Conservation (phyloP, 495 filamentous ascomycete genomes). For the Hypoxylon trugodes region DNA sequence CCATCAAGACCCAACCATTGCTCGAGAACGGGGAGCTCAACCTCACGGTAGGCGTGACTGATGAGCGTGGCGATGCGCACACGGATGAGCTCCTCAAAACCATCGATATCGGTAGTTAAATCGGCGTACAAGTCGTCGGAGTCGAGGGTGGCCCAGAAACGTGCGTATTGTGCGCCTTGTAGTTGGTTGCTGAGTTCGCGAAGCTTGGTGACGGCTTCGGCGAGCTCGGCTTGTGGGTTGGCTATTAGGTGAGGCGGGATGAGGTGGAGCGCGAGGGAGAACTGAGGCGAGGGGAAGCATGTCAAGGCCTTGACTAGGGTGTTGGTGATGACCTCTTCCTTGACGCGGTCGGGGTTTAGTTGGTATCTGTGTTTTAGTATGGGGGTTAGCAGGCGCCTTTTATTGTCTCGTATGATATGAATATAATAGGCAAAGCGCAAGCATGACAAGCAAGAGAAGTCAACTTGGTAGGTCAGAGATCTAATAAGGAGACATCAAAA, state of each 20-base stretch:
- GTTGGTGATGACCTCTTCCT: slow-evolving; percentile 96
- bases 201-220: slow-evolving; percentile 91
- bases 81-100: slow-evolving; percentile 96
- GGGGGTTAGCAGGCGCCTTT: slow-evolving; percentile 18
- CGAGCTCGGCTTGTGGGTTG: slow-evolving; percentile 64
- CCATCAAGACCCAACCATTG: slow-evolving; percentile 85
- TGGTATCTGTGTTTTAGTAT: slow-evolving; percentile 77
- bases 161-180: slow-evolving; percentile 81
- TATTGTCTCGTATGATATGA: neutral
- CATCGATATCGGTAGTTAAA: slow-evolving; percentile 88
- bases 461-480: slow-evolving; percentile 63
- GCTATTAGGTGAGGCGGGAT: slow-evolving; percentile 66
- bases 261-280: slow-evolving; percentile 90
- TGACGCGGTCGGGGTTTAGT: slow-evolving; percentile 98
- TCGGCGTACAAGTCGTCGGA: slow-evolving; percentile 96
- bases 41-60: slow-evolving; percentile 85
- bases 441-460: slow-evolving; percentile 9
- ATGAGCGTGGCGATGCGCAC: slow-evolving; percentile 90
- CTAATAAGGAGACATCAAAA: slow-evolving; percentile 66
- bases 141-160: slow-evolving; percentile 94
- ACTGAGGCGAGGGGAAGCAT: slow-evolving; percentile 96
- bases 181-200: slow-evolving; percentile 83
- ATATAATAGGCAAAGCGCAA: neutral
- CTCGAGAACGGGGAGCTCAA: slow-evolving; percentile 78
- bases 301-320: slow-evolving; percentile 98